phyloP scores from a whole-genome alignment of 2,329 filamentous ascomycete genomes.

The Plectosphaerella plurivora region DNA sequence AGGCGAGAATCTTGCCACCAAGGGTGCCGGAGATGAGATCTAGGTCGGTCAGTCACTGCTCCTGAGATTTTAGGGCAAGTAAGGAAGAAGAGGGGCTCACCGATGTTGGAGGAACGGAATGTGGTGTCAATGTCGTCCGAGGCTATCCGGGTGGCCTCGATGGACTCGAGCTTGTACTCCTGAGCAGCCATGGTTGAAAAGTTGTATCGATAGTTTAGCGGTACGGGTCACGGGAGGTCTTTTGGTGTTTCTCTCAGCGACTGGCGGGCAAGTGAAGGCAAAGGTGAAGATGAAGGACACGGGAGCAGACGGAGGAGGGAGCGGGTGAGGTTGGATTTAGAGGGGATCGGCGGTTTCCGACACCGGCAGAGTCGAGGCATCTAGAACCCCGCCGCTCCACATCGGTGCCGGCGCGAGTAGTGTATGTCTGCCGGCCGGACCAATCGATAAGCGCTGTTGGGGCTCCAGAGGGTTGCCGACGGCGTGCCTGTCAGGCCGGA shows the following conservation, averaged over 20 bases:
- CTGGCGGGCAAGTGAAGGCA: not conserved
- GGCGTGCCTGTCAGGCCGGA: not conserved
- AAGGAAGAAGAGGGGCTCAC: conserved; percentile 33
- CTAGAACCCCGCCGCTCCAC: conserved; percentile 2
- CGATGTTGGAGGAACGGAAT: conserved; percentile 58
- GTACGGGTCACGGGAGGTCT: too few species aligned
- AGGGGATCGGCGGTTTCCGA: conserved; percentile 26
- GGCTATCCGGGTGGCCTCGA: conserved; percentile 43
- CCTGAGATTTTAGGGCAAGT: not conserved
- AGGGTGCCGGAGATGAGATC: conserved; percentile 58
- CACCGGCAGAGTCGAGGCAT: conserved; percentile 11
- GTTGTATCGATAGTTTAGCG: not conserved
- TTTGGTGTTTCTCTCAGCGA: too few species aligned
- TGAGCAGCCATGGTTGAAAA: conserved; percentile 26
- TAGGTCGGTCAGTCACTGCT: conserved; percentile 19
- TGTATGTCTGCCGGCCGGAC: not conserved
- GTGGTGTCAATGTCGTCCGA: conserved; percentile 55
- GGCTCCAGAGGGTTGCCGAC: not conserved
- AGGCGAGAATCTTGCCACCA: conserved; percentile 60
- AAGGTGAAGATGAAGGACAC: not conserved
- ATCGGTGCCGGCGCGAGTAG: not conserved
- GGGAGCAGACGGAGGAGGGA: not conserved
- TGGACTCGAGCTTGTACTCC: conserved; percentile 52
- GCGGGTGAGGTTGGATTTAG: not conserved
- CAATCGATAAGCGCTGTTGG: not conserved